Base-by-base conservation (phyloP, 2,329 filamentous ascomycete species). In the Periglandula ipomoeae region DNA sequence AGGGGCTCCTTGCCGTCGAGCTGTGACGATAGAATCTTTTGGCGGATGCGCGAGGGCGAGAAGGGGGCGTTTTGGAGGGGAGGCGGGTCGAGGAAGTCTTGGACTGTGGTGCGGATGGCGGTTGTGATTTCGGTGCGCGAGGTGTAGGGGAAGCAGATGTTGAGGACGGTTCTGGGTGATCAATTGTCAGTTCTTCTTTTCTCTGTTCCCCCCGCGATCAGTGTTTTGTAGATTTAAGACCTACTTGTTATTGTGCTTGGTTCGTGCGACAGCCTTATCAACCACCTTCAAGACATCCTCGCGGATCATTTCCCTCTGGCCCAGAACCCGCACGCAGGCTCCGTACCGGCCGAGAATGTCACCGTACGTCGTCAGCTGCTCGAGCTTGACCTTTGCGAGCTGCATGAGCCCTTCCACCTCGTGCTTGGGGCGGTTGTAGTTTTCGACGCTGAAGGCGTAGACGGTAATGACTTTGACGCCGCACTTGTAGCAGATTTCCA, bases 361-460 rank as follows among this genome's bases (percentile, higher is more conserved):
- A 26, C 93, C 93, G 59, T 98, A 93, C 61, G 95, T 88, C 23
- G 87, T 84, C 58, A 98, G 74, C 66, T 98, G 93, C 52, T 86
- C 82, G 23, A 98, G 76, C 70, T 97, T 97, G 60, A 93, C 82
- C 72, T 95, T 96, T 52, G 91, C 91, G 76, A 98, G 89, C 63
- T 95, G 86, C 93, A 98, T 98, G 53, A 98, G 72, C 26, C 89
- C 90, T 62, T 96, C 89, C 8, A 98, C 93, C 66, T 98, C 93
- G 67, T 94, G 93, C 67, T 93, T 90, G 20, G 89, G 91, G 5
- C 93, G 83, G 66, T 97, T 95, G 73, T 95, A 98, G 71, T 98
- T 98, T 69, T 98, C 93, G 61, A 98, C 96, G 63, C 89, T 95
- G 70, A 98, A 98, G 15, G 93, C 93, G 66, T 97, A 98, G 54